A percentile compares a stretch with the other conserved stretches of the same genome.
Evolutionary conservation across 306 rosid species (phyloP).

Genomic region (Citrullus colocynthis): DNA sequence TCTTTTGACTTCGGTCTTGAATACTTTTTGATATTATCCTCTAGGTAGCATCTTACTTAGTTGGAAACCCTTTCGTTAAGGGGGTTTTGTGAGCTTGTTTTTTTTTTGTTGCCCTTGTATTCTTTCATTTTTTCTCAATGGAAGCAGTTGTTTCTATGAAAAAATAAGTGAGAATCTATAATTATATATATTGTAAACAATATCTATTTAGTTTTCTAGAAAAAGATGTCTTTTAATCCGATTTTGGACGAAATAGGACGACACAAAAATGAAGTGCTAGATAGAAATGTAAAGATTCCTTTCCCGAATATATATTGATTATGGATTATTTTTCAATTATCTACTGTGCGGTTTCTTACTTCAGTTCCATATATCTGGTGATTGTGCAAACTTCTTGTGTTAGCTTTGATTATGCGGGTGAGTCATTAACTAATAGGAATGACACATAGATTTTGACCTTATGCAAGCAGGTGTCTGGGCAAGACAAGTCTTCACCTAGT

Average conservation of each 20-base stretch:
- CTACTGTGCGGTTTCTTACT: neutral
- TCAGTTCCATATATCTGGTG: neutral
- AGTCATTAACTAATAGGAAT: neutral
- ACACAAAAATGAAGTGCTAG: neutral
- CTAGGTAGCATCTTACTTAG: too few relatives aligned
- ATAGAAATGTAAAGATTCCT: neutral
- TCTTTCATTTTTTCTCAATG: too few relatives aligned
- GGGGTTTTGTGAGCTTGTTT: too few relatives aligned
- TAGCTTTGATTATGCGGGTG: neutral
- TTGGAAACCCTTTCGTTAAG: too few relatives aligned
- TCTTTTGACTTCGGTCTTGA: too few relatives aligned
- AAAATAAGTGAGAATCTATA: neutral
- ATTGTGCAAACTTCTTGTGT: neutral
- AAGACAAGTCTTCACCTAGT: conserved; percentile 49
- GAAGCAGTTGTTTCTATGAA: too few relatives aligned
- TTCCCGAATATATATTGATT: neutral
- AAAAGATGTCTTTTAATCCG: neutral
- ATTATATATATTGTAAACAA: neutral
- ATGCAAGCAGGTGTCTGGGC: conserved; percentile 66
- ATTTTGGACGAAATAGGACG: neutral
- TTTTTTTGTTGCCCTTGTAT: too few relatives aligned
- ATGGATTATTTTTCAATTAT: neutral
- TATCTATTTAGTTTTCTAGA: neutral
- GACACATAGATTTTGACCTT: conserved; percentile 7
- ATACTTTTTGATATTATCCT: too few relatives aligned